Evolutionary conservation across 202 grass and related monocot genomes (phyloP), one percentile per base, ranked within the genome.

Genomic region (Setaria italica): DNA sequence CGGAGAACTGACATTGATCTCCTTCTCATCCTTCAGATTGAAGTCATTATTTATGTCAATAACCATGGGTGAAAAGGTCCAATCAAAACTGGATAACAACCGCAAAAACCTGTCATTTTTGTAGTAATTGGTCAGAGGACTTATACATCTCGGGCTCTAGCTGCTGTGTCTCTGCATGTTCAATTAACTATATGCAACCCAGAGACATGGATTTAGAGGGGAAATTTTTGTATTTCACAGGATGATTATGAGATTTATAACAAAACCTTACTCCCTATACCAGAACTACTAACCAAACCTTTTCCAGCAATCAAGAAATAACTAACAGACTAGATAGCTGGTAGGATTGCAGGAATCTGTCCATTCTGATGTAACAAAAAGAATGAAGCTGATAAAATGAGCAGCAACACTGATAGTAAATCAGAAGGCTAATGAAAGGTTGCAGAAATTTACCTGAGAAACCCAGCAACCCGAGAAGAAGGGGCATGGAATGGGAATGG

Each of bases 1-100:
- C 45, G 88, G 30, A 71, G 49, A 65, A 73, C 88, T 85, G 74
- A 99, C 96, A 51, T 91, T 89, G 64, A 96, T 99, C 47, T 95
- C 93, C 46, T 94, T 95, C 81, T 96, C 90, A 83, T 99, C 96
- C 80, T 90, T 88, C 54, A 74, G 75, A 68, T 91, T 92, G 72
- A 96, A 90, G 70, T 99, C 96, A 86, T 88, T 83, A 72, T 99
- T 99, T 92, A 99, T 96, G 84, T 99, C 96, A 30, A 99, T 83
- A 57, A 99, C 76, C 91, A 99, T 92, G 67, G 96, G 93, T 77
- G 90, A 91, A 85, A 89, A 95, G 19, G 90, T 88, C 96, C 96
- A 99, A 87, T 99, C 86, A 88, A 91, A 99, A 76, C 87, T 88
- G 39, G 93, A 93, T 53, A 99, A 81, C 67, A 96, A 72, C 47